Evolutionary conservation across 1,139 yeast genomes (phyloP), one percentile per base, ranked within the genome.

Genomic region (Kluyveromyces sp.): DNA sequence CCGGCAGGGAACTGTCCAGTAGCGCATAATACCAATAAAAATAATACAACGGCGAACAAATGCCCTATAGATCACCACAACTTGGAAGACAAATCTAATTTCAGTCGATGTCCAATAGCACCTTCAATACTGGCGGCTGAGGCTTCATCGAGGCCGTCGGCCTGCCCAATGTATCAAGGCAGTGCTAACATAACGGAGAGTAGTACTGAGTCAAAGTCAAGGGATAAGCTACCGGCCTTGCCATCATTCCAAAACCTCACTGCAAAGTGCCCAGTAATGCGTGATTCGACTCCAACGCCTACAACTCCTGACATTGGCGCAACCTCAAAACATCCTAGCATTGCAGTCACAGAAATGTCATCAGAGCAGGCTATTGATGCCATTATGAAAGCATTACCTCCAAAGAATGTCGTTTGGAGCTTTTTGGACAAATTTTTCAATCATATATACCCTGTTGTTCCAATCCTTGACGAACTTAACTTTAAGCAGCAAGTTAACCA

Each of bases 381-480:
- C 38, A 31, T 57, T n/a, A 49, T 50, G 19, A 43, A 48, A 20
- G 46, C 54, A 26, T 55, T 63, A 45, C 81, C 82, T 1, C 67
- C 70, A 8, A 63, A 63, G 43, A 60, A 60, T 25, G 65, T 71
- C 1, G 62, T 75, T 12, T 60, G 69, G 58, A 48, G 58, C 20
- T 65, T 66, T 41, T 43, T 71, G 12, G 65, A 66, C 18, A 53
- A 68, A 36, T 77, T 71, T 49, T 75, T 77, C 57, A 57, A 57
- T 19, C 58, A 61, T 15, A 61, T 75, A 3, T 74, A 75, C 50
- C 77, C 79, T 1, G 69, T 68, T 34, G 64, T 74, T 44, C 81
- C 82, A 1, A 65, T 73, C 32, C 46, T 77, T 20, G 80, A 77
- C 56, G 79, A 77, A 49, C 49, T 44, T 9, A 60, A 60, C 31